Conservation (phyloP, 2,329 filamentous ascomycete genomes). For the Botryotinia convoluta region DNA sequence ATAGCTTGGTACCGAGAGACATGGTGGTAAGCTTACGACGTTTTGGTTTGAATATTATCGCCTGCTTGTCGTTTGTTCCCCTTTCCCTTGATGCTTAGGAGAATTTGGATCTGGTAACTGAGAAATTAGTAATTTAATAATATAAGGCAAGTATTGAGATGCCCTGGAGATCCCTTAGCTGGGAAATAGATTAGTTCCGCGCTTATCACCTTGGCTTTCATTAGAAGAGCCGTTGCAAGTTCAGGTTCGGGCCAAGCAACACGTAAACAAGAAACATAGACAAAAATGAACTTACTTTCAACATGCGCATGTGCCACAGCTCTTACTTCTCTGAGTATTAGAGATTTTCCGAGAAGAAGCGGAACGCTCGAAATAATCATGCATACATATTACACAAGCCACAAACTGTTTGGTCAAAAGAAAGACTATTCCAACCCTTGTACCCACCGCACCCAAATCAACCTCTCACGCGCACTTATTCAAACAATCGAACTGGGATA, state of each 20-base stretch:
- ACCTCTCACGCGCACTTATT: not conserved
- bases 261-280: conserved; percentile 1
- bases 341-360: not conserved
- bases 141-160: not conserved
- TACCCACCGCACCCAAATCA: not conserved
- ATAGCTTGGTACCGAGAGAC: conserved; percentile 5
- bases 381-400: not conserved
- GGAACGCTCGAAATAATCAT: not conserved
- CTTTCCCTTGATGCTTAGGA: not conserved
- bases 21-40: conserved; percentile 22
- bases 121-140: not conserved
- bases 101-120: not conserved
- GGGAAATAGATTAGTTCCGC: not conserved
- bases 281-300: not conserved
- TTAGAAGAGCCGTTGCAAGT: not conserved
- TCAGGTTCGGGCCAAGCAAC: conserved; percentile 13
- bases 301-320: not conserved
- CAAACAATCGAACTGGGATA: conserved; percentile 11
- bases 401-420: not conserved
- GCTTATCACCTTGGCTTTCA: not conserved
- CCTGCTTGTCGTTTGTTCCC: not conserved
- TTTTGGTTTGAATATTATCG: not conserved
- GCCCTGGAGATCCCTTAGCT: not conserved
- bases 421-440: not conserved
- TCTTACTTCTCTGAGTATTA: not conserved